These are phyloP conservation scores for Leishmania turanica DNA, from an alignment of 208 protist genomes.

Conservation along the genomic window DNA sequence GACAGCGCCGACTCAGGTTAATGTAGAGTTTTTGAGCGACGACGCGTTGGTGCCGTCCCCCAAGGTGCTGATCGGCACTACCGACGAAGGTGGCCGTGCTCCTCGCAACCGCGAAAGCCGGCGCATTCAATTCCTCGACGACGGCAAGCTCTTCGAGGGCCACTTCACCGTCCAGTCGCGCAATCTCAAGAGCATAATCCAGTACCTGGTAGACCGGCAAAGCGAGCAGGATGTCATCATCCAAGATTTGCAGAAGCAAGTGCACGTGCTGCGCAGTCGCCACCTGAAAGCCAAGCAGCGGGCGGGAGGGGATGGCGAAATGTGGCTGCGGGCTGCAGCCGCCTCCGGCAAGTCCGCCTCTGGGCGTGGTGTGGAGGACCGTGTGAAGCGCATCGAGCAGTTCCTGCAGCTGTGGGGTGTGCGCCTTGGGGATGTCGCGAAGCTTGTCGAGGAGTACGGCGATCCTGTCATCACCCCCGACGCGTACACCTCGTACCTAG, in stretches of 20 bases:
- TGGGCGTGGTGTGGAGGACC: constrained; percentile 36
- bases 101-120: constrained; percentile 42
- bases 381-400: constrained; percentile 62
- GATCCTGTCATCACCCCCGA: constrained; percentile 81
- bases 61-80: constrained; percentile 16
- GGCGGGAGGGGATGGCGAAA: constrained; percentile 16
- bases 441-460: constrained; percentile 69
- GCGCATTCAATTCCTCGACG: constrained; percentile 72
- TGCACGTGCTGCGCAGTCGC: constrained; percentile 53
- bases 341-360: constrained; percentile 12
- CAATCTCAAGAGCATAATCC: constrained; percentile 81
- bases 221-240: constrained; percentile 80
- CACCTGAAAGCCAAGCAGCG: constrained; percentile 31
- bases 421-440: constrained; percentile 57
- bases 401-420: constrained; percentile 80
- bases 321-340: constrained; percentile 1
- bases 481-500: constrained; percentile 72
- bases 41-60: constrained; percentile 21
- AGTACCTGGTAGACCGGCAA: constrained; percentile 73
- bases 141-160: constrained; percentile 91
- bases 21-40: constrained; percentile 24
- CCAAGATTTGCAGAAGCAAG: constrained; percentile 81
- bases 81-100: constrained; percentile 33
- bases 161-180: constrained; percentile 87
- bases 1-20: constrained; percentile 2